Conservation (phyloP, 108 stramenopile species). For the Nannochloropsis salina region DNA sequence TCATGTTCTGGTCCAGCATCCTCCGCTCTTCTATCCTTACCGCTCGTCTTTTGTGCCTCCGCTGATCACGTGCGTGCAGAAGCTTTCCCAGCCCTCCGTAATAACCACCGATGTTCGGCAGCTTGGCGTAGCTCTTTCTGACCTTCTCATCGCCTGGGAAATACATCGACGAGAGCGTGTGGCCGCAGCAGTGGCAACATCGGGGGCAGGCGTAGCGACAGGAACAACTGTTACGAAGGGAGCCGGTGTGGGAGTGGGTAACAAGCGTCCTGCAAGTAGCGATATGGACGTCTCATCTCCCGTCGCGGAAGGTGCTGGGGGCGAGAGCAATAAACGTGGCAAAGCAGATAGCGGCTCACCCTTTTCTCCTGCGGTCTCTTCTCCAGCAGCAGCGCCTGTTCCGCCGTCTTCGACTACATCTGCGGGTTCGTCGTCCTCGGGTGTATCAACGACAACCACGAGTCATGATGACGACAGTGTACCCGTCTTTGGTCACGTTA, state of each 20-base stretch:
- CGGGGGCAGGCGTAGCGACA: slow-evolving; percentile 18
- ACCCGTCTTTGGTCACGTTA: not conserved
- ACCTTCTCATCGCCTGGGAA: slow-evolving; percentile 76
- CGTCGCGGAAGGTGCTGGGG: not conserved
- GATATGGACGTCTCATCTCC: not conserved
- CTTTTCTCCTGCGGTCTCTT: not conserved
- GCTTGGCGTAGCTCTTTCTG: slow-evolving; percentile 67
- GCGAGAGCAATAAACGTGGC: not conserved
- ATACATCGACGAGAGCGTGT: slow-evolving; percentile 43
- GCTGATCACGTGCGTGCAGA: slow-evolving; percentile 63
- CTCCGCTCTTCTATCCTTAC: slow-evolving; percentile 60
- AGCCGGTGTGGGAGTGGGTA: not conserved
- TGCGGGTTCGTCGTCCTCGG: not conserved
- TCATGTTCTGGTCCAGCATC: slow-evolving; percentile 67
- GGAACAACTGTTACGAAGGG: not conserved
- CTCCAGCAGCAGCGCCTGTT: not conserved
- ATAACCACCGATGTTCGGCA: slow-evolving; percentile 60
- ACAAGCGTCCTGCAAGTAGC: not conserved
- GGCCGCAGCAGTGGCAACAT: slow-evolving; percentile 12
- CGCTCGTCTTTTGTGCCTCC: slow-evolving; percentile 64
- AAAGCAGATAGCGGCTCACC: not conserved
- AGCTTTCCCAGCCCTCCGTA: not conserved
- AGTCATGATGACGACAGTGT: not conserved
- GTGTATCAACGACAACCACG: not conserved
- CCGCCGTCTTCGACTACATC: not conserved